Conservation (phyloP, 1,284 basidiomycete genomes). For the Boletellus deceptivus region DNA sequence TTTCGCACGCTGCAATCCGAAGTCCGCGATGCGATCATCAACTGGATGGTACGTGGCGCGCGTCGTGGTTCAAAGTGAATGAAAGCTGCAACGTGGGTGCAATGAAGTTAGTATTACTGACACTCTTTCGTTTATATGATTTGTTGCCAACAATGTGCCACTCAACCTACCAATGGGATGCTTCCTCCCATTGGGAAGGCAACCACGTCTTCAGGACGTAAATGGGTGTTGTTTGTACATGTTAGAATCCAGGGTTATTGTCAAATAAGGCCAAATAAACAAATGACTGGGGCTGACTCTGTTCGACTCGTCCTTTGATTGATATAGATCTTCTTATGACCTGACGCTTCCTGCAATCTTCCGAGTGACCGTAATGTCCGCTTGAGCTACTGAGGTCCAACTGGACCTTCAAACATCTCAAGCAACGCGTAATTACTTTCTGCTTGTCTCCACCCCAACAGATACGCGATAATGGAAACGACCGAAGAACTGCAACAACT, state of each 20-base stretch:
- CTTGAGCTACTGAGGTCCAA: conserved; percentile 73
- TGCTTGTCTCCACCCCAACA: conserved; percentile 18
- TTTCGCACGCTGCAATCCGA: too few relatives aligned
- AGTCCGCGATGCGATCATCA: too few relatives aligned
- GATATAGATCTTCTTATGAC: conserved; percentile 12
- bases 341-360: not conserved
- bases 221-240: conserved; percentile 15
- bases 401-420: conserved; percentile 58
- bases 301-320: conserved; percentile 8
- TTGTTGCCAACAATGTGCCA: too few relatives aligned
- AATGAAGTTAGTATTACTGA: too few relatives aligned
- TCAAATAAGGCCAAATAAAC: conserved; percentile 23
- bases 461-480: conserved; percentile 52
- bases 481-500: conserved; percentile 67
- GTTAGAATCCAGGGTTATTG: conserved; percentile 22
- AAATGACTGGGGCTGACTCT: conserved; percentile 10
- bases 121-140: too few relatives aligned
- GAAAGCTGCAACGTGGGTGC: too few relatives aligned
- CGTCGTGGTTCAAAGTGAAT: too few relatives aligned
- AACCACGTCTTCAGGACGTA: too few relatives aligned
- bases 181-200: too few relatives aligned
- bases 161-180: too few relatives aligned
- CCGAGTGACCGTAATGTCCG: conserved; percentile 46
- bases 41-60: too few relatives aligned
- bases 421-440: conserved; percentile 21